These are phyloP conservation scores for Xerocomellus amylosporus DNA, from an alignment of 768 basidiomycete genomes.

Conservation along the genomic window DNA sequence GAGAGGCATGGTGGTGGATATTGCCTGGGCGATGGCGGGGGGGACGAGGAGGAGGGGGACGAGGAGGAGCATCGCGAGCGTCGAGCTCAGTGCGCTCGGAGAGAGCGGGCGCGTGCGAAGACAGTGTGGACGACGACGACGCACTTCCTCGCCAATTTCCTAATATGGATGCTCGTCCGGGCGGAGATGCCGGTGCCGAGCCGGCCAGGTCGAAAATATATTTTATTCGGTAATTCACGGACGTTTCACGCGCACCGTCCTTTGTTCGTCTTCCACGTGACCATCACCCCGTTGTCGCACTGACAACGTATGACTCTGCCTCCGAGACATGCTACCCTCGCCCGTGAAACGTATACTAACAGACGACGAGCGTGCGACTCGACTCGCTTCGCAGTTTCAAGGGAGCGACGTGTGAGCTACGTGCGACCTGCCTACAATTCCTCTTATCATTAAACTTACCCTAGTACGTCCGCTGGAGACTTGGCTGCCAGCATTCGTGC, in stretches of 20 bases:
- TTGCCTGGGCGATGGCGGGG: constrained; percentile 41
- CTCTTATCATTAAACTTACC: constrained; percentile 10
- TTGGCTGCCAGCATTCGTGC: constrained; percentile 53
- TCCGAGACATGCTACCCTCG: constrained; percentile 18
- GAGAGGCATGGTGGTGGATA: constrained; percentile 49
- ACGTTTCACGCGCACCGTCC: too few relatives aligned
- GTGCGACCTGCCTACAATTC: constrained; percentile 10
- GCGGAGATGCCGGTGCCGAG: constrained; percentile 13
- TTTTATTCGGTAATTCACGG: too few relatives aligned
- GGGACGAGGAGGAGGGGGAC: constrained; percentile 6
- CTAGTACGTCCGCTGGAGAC: constrained; percentile 45
- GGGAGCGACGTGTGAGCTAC: constrained; percentile 24
- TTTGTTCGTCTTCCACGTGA: constrained; percentile 1
- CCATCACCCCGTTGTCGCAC: neutral
- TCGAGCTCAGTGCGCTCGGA: constrained; percentile 24
- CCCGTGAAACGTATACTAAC: constrained; percentile 38
- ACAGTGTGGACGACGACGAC: constrained; percentile 11
- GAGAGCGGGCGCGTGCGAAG: constrained; percentile 26
- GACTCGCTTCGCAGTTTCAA: constrained; percentile 23
- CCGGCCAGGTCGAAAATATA: too few relatives aligned
- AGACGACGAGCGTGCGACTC: constrained; percentile 29
- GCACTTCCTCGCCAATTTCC: constrained; percentile 11
- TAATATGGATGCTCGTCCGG: constrained; percentile 2
- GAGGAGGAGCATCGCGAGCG: constrained; percentile 8
- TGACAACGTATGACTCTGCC: too few relatives aligned